Evolutionary conservation across 1,284 basidiomycete genomes (phyloP), one percentile per base, ranked within the genome.

Genomic region (Xerocomus amazonicus): DNA sequence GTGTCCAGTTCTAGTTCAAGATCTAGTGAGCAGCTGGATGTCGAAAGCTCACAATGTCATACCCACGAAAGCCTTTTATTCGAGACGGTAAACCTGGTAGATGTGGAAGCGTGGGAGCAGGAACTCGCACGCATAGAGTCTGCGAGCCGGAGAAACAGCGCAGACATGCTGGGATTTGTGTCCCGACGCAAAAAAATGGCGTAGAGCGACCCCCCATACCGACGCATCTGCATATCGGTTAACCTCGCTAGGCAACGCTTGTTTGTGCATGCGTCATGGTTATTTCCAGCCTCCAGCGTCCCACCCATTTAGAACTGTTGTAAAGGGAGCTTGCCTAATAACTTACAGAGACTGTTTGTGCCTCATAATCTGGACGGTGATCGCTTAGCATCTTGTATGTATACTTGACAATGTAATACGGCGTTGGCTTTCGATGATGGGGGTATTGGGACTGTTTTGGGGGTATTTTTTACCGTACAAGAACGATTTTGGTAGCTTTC

Each of bases 81-180:
- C n/a, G 63, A 64, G 40, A 53, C 49, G 23, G 67, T 67, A 23
- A 70, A 71, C 43, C 58, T 62, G 28, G 51, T 57, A 32, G 62
- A 79, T 26, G 74, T 85, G 57, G 72, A 75, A 51, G 87, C 83
- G 54, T 90, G 87, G 87, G 87, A 90, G 67, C 79, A 81, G 61
- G 86, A 90, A 71, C 74, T 89, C 41, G 79, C 75, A 54, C 75
- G 78, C 53, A 87, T 90, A 58, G 87, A 89, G 69, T 69, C 72
- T 57, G 72, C 71, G 60, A 85, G 82, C 59, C 75, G 80, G 50
- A 73, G 77, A 57, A 80, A 76, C 50, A 87, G 81, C 48, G 67
- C 62, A 50, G 76, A 79, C 61, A 73, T 85, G 71, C 67, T 82
- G 41, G 79, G 79, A n/a, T 77, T 80, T 59, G 63, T 70, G 52